Conservation (phyloP, 1,284 basidiomycete genomes). For the Puccinia polysora region DNA sequence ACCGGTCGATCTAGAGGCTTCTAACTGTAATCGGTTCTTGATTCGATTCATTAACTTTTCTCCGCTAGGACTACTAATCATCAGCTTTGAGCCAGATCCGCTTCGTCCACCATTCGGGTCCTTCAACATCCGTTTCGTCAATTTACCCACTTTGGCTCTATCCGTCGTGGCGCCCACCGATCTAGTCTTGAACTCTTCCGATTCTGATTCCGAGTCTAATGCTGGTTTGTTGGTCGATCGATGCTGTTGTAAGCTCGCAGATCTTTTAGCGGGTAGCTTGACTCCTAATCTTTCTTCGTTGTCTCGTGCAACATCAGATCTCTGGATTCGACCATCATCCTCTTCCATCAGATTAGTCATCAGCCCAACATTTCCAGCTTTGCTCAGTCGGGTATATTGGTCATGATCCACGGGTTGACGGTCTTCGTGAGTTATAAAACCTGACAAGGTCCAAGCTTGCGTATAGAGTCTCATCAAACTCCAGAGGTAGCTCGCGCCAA, state of each 20-base stretch:
- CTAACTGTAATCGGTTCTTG: constrained; percentile 18
- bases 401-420: constrained; percentile 58
- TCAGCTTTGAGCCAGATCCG: background rate
- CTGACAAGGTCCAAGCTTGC: constrained; percentile 48
- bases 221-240: background rate
- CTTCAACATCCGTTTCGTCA: constrained; percentile 14
- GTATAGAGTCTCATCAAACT: constrained; percentile 50
- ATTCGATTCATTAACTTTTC: constrained; percentile 41
- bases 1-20: background rate
- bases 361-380: too few species aligned
- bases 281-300: background rate
- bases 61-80: constrained; percentile 25
- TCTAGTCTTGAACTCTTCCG: constrained; percentile 1
- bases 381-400: background rate
- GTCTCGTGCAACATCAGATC: too few species aligned
- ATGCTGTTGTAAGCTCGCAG: constrained; percentile 23
- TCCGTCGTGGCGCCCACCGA: constrained; percentile 4
- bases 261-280: constrained; percentile 17
- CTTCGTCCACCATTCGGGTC: background rate
- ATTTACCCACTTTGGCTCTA: background rate
- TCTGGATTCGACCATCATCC: too few species aligned
- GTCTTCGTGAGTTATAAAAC: background rate
- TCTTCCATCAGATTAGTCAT: background rate
- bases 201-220: background rate
- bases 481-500: constrained; percentile 60